Base-by-base conservation (phyloP, 179 eudicot species). In the Sideroxylon spinosum region DNA sequence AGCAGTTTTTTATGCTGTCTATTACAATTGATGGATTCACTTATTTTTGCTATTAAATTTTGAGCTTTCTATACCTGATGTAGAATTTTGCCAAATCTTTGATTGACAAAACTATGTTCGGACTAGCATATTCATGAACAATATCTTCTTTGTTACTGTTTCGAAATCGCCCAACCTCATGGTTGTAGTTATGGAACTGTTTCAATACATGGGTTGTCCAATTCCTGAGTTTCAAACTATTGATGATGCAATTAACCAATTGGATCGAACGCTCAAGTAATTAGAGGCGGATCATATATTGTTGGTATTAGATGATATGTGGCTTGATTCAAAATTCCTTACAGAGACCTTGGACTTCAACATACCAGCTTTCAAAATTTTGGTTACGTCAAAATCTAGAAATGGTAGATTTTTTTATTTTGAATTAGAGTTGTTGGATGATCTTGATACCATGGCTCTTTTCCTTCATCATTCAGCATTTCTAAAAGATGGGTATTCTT, bases 241-340 rank as follows among this genome's bases (percentile, higher is more conserved):
- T 20, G 82, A 81, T 50, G 85, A 81, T 17, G 87, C 85, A 17
- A 72, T 61, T 25, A 37, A 55, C 70, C 76, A 79, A 77, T 59
- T 85, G 20, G 81, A 80, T 64, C 49, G 14, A 68, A 22, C 62
- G 70, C 32, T 85, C 64, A 68, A 60, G 60, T 28, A 16, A 28
- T 68, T 69, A 46, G 82, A 74, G 49, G 59, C 71, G 17, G 28
- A 25, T 26, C 82, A 76, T 26, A 29, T 82, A 68, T 74, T 85
- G 71, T 23, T 81, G 64, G 83, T 85, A 79, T 79, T 85, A 73
- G 87, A 85, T 79, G 87, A 85, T 59, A 81, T 82, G 28, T 79
- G 85, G 85, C 70, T 77, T 6, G 85, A 70, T 22, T 79, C 79
- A 19, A 85, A 82, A 62, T 65, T 56, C 20, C 52, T 76, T 67